Conservation (phyloP, 371 early-diverging fungal genomes). For the Mucor irregularis region DNA sequence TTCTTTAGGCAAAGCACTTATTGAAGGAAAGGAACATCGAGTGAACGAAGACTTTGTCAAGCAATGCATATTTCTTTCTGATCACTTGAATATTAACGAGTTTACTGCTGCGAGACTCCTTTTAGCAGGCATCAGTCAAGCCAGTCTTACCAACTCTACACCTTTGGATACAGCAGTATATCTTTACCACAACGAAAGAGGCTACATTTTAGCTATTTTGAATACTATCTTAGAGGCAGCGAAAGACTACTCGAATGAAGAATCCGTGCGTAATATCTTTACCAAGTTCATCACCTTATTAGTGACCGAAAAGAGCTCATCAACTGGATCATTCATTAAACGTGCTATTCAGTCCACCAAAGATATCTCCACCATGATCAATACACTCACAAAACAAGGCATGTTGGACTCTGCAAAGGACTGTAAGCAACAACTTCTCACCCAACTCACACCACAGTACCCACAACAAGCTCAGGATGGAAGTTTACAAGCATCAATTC, state of each 20-base stretch:
- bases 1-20: constrained; percentile 36
- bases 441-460: background rate
- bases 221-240: constrained; percentile 62
- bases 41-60: constrained; percentile 68
- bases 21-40: constrained; percentile 48
- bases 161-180: constrained; percentile 69
- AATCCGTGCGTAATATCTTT: constrained; percentile 45
- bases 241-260: constrained; percentile 44
- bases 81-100: constrained; percentile 78
- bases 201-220: constrained; percentile 62
- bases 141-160: constrained; percentile 50
- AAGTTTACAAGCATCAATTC: background rate
- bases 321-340: background rate
- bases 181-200: constrained; percentile 71
- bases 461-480: constrained; percentile 1
- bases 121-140: constrained; percentile 48
- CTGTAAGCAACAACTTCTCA: background rate
- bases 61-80: constrained; percentile 65
- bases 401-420: background rate
- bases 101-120: constrained; percentile 67
- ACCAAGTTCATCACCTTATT: constrained; percentile 32
- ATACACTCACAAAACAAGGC: constrained; percentile 15
- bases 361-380: constrained; percentile 6
- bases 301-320: constrained; percentile 2
- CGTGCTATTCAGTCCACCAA: background rate